A percentile compares a stretch with the other conserved stretches of the same genome.
Evolutionary conservation across 495 filamentous ascomycete genomes (phyloP).

Genomic region (Baudoinia panamericana): DNA sequence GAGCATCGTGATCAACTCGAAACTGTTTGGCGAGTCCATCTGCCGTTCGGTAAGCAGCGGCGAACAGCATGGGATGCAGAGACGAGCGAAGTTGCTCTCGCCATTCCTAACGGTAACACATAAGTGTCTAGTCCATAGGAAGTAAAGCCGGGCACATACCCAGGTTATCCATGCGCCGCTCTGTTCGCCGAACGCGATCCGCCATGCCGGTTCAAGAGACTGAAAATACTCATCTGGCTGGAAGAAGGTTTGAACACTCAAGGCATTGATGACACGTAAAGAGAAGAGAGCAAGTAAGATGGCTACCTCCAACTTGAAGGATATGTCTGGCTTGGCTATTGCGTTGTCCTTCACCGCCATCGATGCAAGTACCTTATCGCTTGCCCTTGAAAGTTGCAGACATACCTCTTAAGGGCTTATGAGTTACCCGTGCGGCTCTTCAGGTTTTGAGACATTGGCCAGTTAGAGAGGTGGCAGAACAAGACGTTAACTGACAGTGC

Average conservation of each 20-base stretch:
- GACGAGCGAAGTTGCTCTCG: constrained; percentile 77
- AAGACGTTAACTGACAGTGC: no score
- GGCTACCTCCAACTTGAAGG: no score
- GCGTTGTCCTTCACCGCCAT: no score
- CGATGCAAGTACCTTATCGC: no score
- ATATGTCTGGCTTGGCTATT: no score
- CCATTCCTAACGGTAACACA: constrained; percentile 62
- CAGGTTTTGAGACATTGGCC: no score
- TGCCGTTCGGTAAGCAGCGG: constrained; percentile 54
- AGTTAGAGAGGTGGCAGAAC: no score
- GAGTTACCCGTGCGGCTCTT: no score
- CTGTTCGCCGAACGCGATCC: constrained; percentile 62
- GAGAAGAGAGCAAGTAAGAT: constrained; percentile 41
- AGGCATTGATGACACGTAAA: constrained; percentile 74
- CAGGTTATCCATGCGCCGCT: constrained; percentile 91
- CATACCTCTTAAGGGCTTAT: no score
- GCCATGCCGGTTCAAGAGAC: constrained; percentile 89
- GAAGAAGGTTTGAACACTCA: constrained; percentile 83
- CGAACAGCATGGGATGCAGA: constrained; percentile 78
- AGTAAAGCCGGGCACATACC: constrained; percentile 41
- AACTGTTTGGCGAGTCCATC: constrained; percentile 40
- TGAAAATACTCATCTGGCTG: constrained; percentile 99
- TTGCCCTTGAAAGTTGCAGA: no score
- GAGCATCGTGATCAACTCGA: constrained; percentile 35
- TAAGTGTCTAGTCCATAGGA: background rate